phyloP scores from a whole-genome alignment of 1,284 basidiomycete genomes.

The Ganoderma lingzhi region DNA sequence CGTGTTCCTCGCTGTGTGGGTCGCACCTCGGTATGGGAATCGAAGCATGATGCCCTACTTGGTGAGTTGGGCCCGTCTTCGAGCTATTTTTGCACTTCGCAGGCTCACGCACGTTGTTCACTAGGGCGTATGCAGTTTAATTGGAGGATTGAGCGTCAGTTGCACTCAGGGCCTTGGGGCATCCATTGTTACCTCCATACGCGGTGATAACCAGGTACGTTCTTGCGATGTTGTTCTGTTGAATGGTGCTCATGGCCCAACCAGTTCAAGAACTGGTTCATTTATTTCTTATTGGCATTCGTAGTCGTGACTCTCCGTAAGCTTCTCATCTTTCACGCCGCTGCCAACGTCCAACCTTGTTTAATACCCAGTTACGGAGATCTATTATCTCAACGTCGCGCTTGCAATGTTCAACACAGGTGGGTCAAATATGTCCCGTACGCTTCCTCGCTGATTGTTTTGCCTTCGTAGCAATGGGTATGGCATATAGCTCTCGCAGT shows the following conservation, averaged over 20 bases:
- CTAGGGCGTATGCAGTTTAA: conserved; percentile 64
- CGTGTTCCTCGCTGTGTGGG: conserved; percentile 51
- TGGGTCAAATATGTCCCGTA: conserved; percentile 25
- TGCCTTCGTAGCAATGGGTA: conserved; percentile 42
- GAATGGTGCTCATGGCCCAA: conserved; percentile 3
- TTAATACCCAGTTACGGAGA: conserved; percentile 52
- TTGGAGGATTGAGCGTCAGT: conserved; percentile 73
- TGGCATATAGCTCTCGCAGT: conserved; percentile 40
- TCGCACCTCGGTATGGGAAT: conserved; percentile 66
- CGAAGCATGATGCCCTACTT: conserved; percentile 70
- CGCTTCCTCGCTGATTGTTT: not conserved
- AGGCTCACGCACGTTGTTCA: not conserved
- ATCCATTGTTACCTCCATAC: conserved; percentile 68
- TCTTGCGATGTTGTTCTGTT: not conserved
- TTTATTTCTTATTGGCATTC: conserved; percentile 63
- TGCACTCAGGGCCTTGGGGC: conserved; percentile 74
- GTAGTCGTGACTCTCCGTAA: conserved; percentile 58
- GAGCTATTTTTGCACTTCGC: not conserved
- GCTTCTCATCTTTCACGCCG: conserved; percentile 5
- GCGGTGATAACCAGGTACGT: conserved; percentile 51
- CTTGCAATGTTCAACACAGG: conserved; percentile 73
- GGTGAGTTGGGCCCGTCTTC: conserved; percentile 26
- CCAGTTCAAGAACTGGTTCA: conserved; percentile 66
- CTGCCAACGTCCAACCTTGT: not conserved
- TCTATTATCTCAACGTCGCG: conserved; percentile 76